A percentile compares a stretch with the other conserved stretches of the same genome.
These are phyloP conservation scores for Inonotus hispidus DNA, from an alignment of 1,284 basidiomycete species.

Conservation along the genomic window DNA sequence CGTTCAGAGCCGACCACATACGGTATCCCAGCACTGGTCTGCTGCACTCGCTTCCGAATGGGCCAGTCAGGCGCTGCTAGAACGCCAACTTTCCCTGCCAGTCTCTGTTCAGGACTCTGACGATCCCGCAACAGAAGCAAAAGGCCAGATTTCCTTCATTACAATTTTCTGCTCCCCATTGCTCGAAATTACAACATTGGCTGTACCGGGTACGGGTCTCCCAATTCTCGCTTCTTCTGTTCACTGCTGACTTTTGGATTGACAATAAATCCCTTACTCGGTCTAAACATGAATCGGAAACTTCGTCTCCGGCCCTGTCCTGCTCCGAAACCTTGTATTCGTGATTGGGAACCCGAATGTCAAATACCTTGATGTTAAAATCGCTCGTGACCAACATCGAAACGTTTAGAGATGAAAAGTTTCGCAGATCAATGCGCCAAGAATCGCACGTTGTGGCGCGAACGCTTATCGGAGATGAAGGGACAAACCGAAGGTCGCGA, in stretches of 20 bases:
- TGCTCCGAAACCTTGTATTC: background rate
- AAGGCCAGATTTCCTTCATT: conserved; percentile 88
- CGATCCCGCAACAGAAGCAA: conserved; percentile 70
- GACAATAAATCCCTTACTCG: background rate
- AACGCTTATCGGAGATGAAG: conserved; percentile 40
- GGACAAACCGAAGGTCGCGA: conserved; percentile 12
- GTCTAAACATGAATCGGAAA: background rate
- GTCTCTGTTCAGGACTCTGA: conserved; percentile 63
- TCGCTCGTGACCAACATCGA: background rate
- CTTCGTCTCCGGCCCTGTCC: background rate
- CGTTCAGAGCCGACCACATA: conserved; percentile 79
- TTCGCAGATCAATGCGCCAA: conserved; percentile 59
- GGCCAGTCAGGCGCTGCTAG: conserved; percentile 80
- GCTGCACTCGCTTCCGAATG: conserved; percentile 84
- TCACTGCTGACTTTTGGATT: background rate
- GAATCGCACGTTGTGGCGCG: conserved; percentile 66
- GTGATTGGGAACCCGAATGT: background rate
- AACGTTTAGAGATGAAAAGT: conserved; percentile 48
- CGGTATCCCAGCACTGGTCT: conserved; percentile 88
- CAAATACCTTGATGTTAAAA: background rate
- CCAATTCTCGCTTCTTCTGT: background rate
- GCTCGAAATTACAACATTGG: conserved; percentile 66
- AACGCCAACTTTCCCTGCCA: conserved; percentile 71
- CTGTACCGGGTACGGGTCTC: conserved; percentile 61
- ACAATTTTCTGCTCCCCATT: conserved; percentile 78